Conservation (phyloP, 2,329 filamentous ascomycete genomes). For the Alternaria sp. region DNA sequence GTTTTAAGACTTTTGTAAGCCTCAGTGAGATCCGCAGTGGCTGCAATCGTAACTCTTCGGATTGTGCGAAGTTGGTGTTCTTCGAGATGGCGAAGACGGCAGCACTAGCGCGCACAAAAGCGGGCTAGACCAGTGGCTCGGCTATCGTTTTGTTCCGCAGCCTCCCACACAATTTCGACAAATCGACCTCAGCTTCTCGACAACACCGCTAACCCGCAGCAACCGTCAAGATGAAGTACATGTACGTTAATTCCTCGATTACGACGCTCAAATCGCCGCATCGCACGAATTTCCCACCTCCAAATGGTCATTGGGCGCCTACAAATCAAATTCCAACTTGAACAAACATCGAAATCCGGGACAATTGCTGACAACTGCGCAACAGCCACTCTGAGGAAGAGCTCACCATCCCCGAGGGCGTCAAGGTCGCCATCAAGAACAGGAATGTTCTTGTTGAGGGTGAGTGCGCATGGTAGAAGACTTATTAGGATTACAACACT, state of each 20-base stretch:
- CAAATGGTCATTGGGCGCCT: constrained; percentile 25
- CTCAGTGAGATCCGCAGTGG: neutral
- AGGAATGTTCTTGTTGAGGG: constrained; percentile 96
- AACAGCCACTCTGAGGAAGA: constrained; percentile 85
- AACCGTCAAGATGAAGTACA: constrained; percentile 93
- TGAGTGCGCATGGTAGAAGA: constrained; percentile 63
- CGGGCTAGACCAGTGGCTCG: constrained; percentile 24
- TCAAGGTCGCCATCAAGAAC: constrained; percentile 98
- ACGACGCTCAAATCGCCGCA: constrained; percentile 24
- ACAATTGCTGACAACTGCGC: constrained; percentile 44
- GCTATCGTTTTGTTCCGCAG: constrained; percentile 28
- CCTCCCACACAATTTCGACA: constrained; percentile 21
- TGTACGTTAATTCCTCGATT: constrained; percentile 56
- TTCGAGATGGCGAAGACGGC: constrained; percentile 11
- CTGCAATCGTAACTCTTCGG: neutral
- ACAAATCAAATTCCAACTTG: constrained; percentile 22
- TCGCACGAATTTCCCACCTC: constrained; percentile 22
- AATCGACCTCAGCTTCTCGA: constrained; percentile 33
- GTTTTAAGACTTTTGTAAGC: neutral
- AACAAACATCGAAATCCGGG: constrained; percentile 25
- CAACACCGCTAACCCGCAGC: constrained; percentile 48
- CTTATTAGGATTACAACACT: constrained; percentile 24
- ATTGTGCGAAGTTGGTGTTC: neutral
- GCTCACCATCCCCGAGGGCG: constrained; percentile 93
- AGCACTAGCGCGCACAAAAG: constrained; percentile 16